These are phyloP conservation scores for Chlamydomonas schloesseri DNA, from an alignment of 139 green algal species.

Conservation along the genomic window DNA sequence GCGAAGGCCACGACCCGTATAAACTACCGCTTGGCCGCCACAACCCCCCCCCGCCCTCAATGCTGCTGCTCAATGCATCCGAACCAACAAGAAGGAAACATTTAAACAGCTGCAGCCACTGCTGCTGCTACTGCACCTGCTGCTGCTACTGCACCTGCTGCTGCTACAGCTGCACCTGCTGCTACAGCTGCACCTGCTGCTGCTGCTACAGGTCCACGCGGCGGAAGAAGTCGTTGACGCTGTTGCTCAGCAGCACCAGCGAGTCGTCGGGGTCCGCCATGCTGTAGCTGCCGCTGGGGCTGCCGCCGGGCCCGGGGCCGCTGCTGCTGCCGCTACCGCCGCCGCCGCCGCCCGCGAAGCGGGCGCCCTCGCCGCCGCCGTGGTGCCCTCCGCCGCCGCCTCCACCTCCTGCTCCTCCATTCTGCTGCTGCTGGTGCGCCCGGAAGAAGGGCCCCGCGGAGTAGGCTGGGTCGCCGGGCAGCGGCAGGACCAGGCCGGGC, in stretches of 20 bases:
- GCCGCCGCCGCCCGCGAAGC: not conserved
- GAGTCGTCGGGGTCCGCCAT: constrained; percentile 27
- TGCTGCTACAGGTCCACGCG: constrained; percentile 20
- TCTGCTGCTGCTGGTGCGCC: too few species aligned
- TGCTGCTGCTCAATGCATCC: too few species aligned
- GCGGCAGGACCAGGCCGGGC: constrained; percentile 13
- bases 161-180: too few species aligned
- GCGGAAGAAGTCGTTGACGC: constrained; percentile 20
- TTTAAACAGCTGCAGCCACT: too few species aligned
- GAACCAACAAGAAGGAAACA: too few species aligned
- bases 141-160: too few species aligned
- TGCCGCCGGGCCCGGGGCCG: too few species aligned
- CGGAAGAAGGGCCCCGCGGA: constrained; percentile 3
- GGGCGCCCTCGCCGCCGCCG: not conserved
- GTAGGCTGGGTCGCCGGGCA: constrained; percentile 1
- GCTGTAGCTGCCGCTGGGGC: not conserved
- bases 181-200: constrained; percentile 13
- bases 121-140: too few species aligned
- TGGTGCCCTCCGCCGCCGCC: not conserved
- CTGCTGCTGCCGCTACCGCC: not conserved
- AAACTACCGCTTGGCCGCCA: too few species aligned
- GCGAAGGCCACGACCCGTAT: too few species aligned
- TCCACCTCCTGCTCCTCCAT: not conserved
- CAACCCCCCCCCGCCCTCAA: too few species aligned
- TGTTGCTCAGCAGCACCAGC: constrained; percentile 26